Conservation (phyloP, 345 rosid genomes). For the Streptanthus diversifolius region DNA sequence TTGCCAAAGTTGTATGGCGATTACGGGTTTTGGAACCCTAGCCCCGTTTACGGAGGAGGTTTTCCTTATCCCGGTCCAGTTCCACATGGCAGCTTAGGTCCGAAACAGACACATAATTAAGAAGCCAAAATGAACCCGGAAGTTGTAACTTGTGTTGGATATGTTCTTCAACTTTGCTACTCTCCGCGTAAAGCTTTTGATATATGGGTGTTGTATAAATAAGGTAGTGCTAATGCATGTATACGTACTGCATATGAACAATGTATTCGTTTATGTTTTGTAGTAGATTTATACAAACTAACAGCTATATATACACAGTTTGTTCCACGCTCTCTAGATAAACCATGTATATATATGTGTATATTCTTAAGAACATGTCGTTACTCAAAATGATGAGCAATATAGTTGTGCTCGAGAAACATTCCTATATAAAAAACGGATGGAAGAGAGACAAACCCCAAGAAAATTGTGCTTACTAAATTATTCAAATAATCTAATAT, state of each 20-base stretch:
- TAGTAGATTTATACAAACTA: not conserved
- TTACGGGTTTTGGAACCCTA: conserved; percentile 39
- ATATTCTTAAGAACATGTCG: not conserved
- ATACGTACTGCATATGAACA: not conserved
- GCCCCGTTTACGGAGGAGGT: conserved; percentile 32
- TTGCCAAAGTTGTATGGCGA: conserved; percentile 23
- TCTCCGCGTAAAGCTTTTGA: conserved; percentile 13
- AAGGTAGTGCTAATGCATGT: not conserved
- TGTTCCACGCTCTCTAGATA: not conserved
- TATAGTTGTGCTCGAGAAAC: not conserved
- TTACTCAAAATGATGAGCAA: not conserved
- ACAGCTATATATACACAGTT: not conserved
- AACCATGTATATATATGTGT: not conserved
- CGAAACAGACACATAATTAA: not conserved
- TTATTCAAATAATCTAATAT: not conserved
- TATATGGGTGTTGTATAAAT: not conserved
- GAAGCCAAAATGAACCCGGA: conserved; percentile 14
- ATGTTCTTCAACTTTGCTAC: conserved; percentile 8
- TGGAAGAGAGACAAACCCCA: not conserved
- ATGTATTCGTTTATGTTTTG: conserved; percentile 11
- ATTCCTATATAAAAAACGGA: not conserved
- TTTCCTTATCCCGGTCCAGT: conserved; percentile 28
- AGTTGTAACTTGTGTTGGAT: not conserved
- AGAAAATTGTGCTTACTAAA: not conserved
- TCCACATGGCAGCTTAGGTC: conserved; percentile 25